Evolutionary conservation across 73 alveolate species (phyloP).

Genomic region (Durusdinium trenchii): DNA sequence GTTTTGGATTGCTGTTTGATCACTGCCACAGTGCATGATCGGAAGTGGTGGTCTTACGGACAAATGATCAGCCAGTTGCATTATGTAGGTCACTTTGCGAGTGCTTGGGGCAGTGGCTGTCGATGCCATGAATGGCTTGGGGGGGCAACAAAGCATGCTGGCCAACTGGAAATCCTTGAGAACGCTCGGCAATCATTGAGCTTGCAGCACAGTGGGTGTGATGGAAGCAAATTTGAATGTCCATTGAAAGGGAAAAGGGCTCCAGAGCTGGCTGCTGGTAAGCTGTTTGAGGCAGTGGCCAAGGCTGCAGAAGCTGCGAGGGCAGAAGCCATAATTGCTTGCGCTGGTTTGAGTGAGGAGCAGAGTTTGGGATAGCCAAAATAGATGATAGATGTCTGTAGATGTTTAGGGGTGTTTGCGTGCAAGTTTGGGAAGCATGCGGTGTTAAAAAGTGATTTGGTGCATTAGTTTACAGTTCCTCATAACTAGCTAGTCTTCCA

Average conservation of each 20-base stretch:
- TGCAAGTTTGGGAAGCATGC: too few species aligned
- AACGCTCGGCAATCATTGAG: background rate
- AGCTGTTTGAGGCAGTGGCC: background rate
- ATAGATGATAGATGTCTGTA: too few species aligned
- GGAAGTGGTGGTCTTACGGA: background rate
- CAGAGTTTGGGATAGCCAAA: too few species aligned
- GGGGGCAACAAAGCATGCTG: background rate
- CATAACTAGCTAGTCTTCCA: too few species aligned
- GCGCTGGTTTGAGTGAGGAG: background rate
- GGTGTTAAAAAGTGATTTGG: too few species aligned
- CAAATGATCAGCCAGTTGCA: constrained; percentile 6
- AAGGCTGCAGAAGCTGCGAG: background rate
- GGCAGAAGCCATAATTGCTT: background rate
- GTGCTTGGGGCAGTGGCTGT: constrained; percentile 49
- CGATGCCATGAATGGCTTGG: constrained; percentile 27
- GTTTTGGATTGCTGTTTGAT: background rate
- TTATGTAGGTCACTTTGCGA: background rate
- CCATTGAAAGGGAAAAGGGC: constrained; percentile 28
- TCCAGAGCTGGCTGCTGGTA: constrained; percentile 25
- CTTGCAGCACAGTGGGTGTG: background rate
- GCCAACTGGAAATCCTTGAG: background rate
- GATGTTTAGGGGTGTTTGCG: too few species aligned
- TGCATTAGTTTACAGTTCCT: too few species aligned
- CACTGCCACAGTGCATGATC: background rate
- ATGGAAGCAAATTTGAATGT: background rate